A percentile compares a stretch with the other conserved stretches of the same genome.
Conservation (phyloP, 78 protist genomes). For the Tieghemostelium lacteum region DNA sequence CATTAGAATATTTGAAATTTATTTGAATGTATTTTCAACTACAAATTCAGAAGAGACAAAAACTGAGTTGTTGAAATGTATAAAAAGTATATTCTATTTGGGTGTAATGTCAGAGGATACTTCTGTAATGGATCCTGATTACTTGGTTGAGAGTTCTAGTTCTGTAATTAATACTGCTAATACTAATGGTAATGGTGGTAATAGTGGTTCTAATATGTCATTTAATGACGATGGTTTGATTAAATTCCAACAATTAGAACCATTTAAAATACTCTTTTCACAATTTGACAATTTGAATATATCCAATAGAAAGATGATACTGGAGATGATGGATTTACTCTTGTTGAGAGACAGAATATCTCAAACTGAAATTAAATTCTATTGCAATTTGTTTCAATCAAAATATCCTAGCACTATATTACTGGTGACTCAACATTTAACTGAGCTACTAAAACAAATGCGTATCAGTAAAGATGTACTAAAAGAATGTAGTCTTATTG, state of each 20-base stretch:
- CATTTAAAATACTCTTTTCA: slow-evolving; percentile 61
- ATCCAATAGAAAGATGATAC: slow-evolving; percentile 42
- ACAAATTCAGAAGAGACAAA: slow-evolving; percentile 57
- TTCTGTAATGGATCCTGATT: not conserved
- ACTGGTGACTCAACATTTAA: slow-evolving; percentile 67
- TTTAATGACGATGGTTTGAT: slow-evolving; percentile 8
- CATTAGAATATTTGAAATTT: slow-evolving; percentile 67
- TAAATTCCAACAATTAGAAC: slow-evolving; percentile 64
- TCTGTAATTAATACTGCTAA: not conserved
- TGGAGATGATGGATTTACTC: slow-evolving; percentile 81
- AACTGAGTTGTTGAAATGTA: slow-evolving; percentile 61
- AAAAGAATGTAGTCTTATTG: slow-evolving; percentile 11
- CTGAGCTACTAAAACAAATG: slow-evolving; percentile 41
- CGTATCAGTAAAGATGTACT: slow-evolving; percentile 16
- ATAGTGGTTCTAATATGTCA: not conserved
- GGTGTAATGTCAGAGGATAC: slow-evolving; percentile 10
- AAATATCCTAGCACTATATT: slow-evolving; percentile 61
- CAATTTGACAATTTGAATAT: slow-evolving; percentile 46
- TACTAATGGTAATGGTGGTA: not conserved
- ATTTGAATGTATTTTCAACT: slow-evolving; percentile 65
- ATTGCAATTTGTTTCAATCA: slow-evolving; percentile 28
- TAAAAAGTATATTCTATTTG: slow-evolving; percentile 47
- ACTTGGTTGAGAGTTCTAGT: not conserved
- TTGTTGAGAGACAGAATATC: slow-evolving; percentile 45
- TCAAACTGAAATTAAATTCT: slow-evolving; percentile 14